Base-by-base conservation (phyloP, 306 rosid species). In the Ziziphus jujuba region DNA sequence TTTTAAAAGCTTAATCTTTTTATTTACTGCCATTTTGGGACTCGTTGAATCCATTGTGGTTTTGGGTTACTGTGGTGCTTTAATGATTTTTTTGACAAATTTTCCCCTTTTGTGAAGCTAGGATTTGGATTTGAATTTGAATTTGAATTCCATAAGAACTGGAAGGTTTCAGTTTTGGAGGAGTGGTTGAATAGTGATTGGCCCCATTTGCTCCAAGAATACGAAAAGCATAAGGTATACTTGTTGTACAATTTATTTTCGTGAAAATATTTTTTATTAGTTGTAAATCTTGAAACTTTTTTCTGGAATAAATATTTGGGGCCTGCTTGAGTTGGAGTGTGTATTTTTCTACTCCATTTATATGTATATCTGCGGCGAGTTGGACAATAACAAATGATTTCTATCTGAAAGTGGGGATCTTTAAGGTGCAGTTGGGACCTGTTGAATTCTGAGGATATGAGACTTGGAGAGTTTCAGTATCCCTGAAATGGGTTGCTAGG, bases 11-110 rank as follows among this genome's bases (percentile, higher is more conserved):
- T 56, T 65, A 17, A 75, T 59, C 36, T 69, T 66, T 53, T 21
- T 24, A 22, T 48, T 23, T 63, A 61, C 17, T 62, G 47, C 35
- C 36, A 9, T 69, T n/a, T n/a, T 40, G 34, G 23, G 70, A 66
- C 61, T 70, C 58, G 65, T 53, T 58, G 31, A 56, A 67, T 77
- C 75, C 50, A 51, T 69, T 76, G 33, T 73, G 75, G 72, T 21
- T 68, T 63, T 81, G 11, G 49, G 45, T 79, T 70, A 20, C 24
- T 9, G 23, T 0, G 65, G 54, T 34, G 20, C 35, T 51, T 56
- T 62, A 21, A 3, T 13, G 20, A 33, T 61, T 74, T 51, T 50
- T 31, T 55, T 5, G 21, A 6, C 5, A 58, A 28, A 44, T 48
- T 20, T 63, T 6, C 14, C 19, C 47, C 3, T 21, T 34, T 2